phyloP scores from a whole-genome alignment of 1,139 yeast species.

The Yamadazyma sp. region DNA sequence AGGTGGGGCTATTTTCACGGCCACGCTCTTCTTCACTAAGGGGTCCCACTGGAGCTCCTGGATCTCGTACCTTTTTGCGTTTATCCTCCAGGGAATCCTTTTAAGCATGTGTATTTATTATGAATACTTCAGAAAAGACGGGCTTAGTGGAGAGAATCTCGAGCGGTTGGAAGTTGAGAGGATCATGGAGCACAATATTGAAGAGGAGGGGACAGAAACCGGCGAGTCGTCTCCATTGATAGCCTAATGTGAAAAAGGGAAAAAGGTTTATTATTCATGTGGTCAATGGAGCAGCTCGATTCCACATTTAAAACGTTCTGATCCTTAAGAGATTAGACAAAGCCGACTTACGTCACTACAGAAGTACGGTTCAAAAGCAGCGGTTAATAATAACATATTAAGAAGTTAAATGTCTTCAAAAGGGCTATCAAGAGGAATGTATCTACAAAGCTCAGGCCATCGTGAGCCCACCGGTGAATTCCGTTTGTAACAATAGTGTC shows the following conservation, averaged over 20 bases:
- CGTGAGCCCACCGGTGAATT: neutral
- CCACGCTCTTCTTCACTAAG: constrained; percentile 65
- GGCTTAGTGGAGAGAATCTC: constrained; percentile 27
- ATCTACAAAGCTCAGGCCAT: neutral
- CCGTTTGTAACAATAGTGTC: neutral
- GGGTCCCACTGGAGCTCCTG: constrained; percentile 88
- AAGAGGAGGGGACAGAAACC: neutral
- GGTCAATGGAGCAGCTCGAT: no score
- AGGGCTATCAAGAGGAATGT: no score
- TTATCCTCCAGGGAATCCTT: constrained; percentile 55
- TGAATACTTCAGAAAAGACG: constrained; percentile 31
- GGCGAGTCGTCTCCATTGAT: no score
- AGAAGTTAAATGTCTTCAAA: no score
- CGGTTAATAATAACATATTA: no score
- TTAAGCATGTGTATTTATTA: constrained; percentile 39
- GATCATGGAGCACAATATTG: constrained; percentile 28
- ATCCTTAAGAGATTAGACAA: no score
- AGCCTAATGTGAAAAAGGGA: no score
- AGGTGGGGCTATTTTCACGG: constrained; percentile 80
- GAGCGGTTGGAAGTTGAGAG: constrained; percentile 35
- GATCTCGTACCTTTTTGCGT: constrained; percentile 78
- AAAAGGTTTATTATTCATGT: neutral
- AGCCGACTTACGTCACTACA: no score
- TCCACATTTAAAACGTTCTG: no score
- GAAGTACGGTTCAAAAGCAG: no score